Base-by-base conservation (phyloP, 768 basidiomycete species). In the Paxillus rubicundulus region DNA sequence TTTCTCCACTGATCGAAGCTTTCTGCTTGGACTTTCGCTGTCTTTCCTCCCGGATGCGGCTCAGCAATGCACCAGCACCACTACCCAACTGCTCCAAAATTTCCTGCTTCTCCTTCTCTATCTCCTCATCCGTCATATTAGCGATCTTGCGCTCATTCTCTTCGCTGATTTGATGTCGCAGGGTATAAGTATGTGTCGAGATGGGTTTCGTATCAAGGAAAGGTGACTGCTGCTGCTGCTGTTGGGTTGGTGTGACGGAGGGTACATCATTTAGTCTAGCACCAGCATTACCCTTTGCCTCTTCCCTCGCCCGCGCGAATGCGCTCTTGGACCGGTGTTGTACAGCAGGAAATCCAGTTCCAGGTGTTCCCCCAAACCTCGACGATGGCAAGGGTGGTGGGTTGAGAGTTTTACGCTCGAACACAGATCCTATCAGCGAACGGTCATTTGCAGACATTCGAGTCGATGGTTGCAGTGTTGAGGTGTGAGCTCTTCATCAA, bases 81-180 rank as follows among this genome's bases (percentile, higher is more conserved):
- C 77, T 72, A 1, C 92, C 92, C 62, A 95, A 85, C 41, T 80
- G 77, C 54, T 89, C 83, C 24, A 89, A 50, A 38, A 95, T 80
- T 55, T 90, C 81, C 46, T 70, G 70, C 40, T 75, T 74, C 66
- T 88, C 91, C 47, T 79, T 67, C 55, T 85, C 82, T 9, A 84
- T 75, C 65, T 94, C 87, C 14, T 82, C 82, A 10, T 80, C 78
- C 2, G 78, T 77, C 93, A 95, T 95, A 1, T 61, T 66, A 16
- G 79, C 80, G 2, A 95, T 79, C 27, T 71, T 69, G 10, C 71
- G 67, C 52, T 79, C 75, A 57, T 95, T 94, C 61, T 92, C 87
- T 49, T 75, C 74, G 58, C 80, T 82, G 48, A 85, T 79, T 59
- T 81, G 81, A 9, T 68, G 70, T 50, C 81, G 73, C 79, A 86